These are phyloP conservation scores for Aspergillus panamensis DNA, from an alignment of 495 filamentous ascomycete genomes.

Conservation along the genomic window DNA sequence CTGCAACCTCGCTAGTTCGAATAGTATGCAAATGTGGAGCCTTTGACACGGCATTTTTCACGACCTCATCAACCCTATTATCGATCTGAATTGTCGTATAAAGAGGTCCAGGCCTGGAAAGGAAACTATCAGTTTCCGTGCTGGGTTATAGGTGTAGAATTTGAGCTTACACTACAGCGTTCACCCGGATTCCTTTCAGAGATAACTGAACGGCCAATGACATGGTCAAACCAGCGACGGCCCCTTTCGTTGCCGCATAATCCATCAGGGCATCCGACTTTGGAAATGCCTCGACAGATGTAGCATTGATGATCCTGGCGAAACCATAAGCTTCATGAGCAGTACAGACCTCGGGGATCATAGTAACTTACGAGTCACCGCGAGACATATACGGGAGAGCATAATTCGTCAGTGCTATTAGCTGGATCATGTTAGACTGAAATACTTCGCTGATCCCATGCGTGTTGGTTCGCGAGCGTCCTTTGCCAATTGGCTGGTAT, in stretches of 20 bases:
- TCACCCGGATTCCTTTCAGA: conserved; percentile 60
- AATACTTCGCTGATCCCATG: conserved; percentile 55
- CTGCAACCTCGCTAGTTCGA: conserved; percentile 54
- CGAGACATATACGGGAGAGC: conserved; percentile 53
- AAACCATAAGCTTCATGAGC: not conserved
- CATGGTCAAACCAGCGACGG: conserved; percentile 57
- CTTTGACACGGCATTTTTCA: conserved; percentile 20
- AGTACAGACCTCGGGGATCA: not conserved
- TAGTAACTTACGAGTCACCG: conserved; percentile 39
- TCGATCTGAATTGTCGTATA: conserved; percentile 59
- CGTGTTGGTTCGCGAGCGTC: conserved; percentile 36
- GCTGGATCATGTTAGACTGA: conserved; percentile 56
- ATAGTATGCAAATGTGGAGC: not conserved
- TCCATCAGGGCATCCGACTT: conserved; percentile 54
- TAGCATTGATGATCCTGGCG: conserved; percentile 57
- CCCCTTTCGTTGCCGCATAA: conserved; percentile 61
- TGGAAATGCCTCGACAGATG: conserved; percentile 52
- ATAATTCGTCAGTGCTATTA: conserved; percentile 61
- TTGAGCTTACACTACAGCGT: conserved; percentile 54
- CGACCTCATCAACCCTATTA: conserved; percentile 51
- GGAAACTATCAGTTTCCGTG: not conserved
- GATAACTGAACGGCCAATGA: conserved; percentile 52
- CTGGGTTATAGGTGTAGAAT: conserved; percentile 14
- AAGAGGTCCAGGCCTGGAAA: conserved; percentile 49
- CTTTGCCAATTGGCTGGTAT: conserved; percentile 50